Percentiles rank a stretch among this genome's conserved stretches.
Evolutionary conservation across 306 rosid species (phyloP).

Genomic region (Argentina anserina): DNA sequence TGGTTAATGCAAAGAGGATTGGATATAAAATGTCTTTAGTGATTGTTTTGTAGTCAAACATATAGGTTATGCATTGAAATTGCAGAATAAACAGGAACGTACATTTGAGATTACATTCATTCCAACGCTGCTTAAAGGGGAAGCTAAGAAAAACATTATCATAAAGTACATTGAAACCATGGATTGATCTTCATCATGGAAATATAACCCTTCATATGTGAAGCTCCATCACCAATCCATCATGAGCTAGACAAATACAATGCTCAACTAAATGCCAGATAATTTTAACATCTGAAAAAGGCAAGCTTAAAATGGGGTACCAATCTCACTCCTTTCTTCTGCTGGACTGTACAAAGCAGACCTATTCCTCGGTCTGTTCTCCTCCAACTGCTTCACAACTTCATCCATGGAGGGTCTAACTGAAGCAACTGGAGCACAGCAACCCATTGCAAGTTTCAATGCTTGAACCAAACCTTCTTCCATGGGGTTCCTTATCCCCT

Average conservation of each 20-base stretch:
- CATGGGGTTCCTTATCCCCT: slow-evolving; percentile 91
- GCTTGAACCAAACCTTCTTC: slow-evolving; percentile 94
- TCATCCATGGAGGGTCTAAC: slow-evolving; percentile 97
- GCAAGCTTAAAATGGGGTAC: slow-evolving; percentile 81
- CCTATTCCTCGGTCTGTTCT: slow-evolving; percentile 95
- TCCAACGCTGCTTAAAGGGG: neutral
- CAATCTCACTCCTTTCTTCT: slow-evolving; percentile 93
- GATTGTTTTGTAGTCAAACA: slow-evolving; percentile 1
- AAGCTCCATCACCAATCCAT: slow-evolving; percentile 27
- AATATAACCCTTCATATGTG: slow-evolving; percentile 20
- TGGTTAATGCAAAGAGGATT: neutral
- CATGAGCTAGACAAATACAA: slow-evolving; percentile 13
- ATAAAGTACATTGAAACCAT: neutral
- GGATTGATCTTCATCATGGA: slow-evolving; percentile 25
- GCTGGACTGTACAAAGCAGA: slow-evolving; percentile 97
- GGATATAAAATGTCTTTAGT: neutral
- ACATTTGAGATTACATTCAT: slow-evolving; percentile 5
- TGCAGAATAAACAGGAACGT: neutral
- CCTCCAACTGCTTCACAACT: slow-evolving; percentile 96
- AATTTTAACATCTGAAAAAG: slow-evolving; percentile 15
- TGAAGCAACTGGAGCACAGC: slow-evolving; percentile 93
- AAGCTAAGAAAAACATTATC: slow-evolving; percentile 7
- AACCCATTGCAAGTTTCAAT: slow-evolving; percentile 95
- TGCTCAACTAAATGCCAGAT: slow-evolving; percentile 25
- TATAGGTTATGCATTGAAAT: neutral